Conservation (phyloP, 257 asterid genomes). For the Solanum appendiculatum region DNA sequence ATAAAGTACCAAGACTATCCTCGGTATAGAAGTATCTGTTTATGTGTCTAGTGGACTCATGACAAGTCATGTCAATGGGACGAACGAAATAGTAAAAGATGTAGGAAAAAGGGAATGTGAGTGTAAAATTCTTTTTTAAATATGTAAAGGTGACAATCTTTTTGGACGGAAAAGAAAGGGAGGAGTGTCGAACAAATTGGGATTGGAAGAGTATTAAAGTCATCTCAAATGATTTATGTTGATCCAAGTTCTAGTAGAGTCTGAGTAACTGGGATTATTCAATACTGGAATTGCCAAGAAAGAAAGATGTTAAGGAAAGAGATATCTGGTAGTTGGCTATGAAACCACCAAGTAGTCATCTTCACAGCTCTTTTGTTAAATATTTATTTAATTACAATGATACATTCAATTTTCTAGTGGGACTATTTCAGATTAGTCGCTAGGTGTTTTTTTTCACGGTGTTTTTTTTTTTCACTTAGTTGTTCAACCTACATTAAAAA, state of each 20-base stretch:
- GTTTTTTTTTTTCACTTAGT: neutral
- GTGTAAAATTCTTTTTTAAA: neutral
- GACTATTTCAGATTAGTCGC: neutral
- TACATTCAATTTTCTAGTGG: neutral
- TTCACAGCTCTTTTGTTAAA: neutral
- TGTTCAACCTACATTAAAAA: neutral
- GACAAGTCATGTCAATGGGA: neutral
- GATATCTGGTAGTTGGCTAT: neutral
- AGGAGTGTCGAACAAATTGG: neutral
- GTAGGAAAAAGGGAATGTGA: neutral
- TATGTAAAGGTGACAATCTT: neutral
- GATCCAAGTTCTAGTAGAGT: neutral
- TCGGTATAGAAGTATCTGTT: neutral
- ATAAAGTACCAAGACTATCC: neutral
- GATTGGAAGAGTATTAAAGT: neutral
- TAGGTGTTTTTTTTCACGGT: too few relatives aligned
- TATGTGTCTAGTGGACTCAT: neutral
- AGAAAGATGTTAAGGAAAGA: neutral
- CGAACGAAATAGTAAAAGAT: neutral
- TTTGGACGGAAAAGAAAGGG: neutral
- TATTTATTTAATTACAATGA: neutral
- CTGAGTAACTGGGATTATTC: neutral
- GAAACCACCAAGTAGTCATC: neutral
- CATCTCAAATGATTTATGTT: neutral
- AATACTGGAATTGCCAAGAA: neutral